These are phyloP conservation scores for Pichia kudriavzevii DNA, from an alignment of 1,139 yeast species.

Conservation along the genomic window DNA sequence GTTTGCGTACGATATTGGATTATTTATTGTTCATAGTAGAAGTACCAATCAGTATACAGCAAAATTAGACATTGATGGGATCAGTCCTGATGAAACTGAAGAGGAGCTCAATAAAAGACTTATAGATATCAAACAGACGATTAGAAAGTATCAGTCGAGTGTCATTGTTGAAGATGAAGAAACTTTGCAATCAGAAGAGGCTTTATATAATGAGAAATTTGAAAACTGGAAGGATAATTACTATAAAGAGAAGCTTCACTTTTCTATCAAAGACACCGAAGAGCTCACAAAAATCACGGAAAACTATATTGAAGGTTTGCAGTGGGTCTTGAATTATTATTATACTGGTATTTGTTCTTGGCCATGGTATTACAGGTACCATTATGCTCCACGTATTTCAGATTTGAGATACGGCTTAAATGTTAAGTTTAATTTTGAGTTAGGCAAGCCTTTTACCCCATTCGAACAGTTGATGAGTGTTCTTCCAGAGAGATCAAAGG, in stretches of 20 bases:
- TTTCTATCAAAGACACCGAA: slow-evolving; percentile 52
- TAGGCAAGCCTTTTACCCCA: slow-evolving; percentile 79
- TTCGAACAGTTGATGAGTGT: slow-evolving; percentile 98
- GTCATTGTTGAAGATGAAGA: slow-evolving; percentile 55
- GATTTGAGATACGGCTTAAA: slow-evolving; percentile 69
- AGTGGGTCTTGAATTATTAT: slow-evolving; percentile 90
- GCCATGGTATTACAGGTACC: slow-evolving; percentile 89
- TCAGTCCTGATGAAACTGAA: slow-evolving; percentile 53
- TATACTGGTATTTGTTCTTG: slow-evolving; percentile 88
- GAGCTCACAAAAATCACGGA: slow-evolving; percentile 57
- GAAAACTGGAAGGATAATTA: slow-evolving; percentile 76
- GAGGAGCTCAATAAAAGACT: slow-evolving; percentile 53
- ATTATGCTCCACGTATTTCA: slow-evolving; percentile 89
- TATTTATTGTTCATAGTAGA: slow-evolving; percentile 55
- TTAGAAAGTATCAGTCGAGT: slow-evolving; percentile 68
- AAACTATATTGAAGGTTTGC: slow-evolving; percentile 87
- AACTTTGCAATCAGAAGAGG: slow-evolving; percentile 53
- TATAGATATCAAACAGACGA: slow-evolving; percentile 34
- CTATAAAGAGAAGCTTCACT: slow-evolving; percentile 69
- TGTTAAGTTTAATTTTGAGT: slow-evolving; percentile 52
- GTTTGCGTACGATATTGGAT: slow-evolving; percentile 60
- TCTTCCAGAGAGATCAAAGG: slow-evolving; percentile 83
- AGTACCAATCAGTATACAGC: slow-evolving; percentile 47
- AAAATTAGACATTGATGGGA: slow-evolving; percentile 67
- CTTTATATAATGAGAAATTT: slow-evolving; percentile 66